These are phyloP conservation scores for Fusarium pseudograminearum DNA, from an alignment of 2,329 filamentous ascomycete species.

Conservation along the genomic window DNA sequence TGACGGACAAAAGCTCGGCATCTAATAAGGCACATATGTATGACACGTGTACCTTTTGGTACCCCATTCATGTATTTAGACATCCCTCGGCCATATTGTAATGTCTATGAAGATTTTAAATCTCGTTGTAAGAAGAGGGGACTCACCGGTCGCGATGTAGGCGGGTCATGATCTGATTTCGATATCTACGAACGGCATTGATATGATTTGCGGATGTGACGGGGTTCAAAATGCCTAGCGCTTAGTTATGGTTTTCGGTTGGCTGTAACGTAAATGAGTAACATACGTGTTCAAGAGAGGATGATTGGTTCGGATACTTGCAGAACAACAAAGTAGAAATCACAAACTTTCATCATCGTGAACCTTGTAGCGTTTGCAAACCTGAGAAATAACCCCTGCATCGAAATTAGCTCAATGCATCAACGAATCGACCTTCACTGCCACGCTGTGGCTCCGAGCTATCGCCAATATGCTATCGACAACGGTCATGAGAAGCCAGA, in stretches of 20 bases:
- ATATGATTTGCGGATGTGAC: background rate
- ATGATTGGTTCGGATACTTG: background rate
- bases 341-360: background rate
- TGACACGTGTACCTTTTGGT: background rate
- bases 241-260: background rate
- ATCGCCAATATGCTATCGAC: slow-evolving; percentile 5
- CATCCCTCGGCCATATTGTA: background rate
- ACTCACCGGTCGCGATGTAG: background rate
- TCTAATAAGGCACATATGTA: background rate
- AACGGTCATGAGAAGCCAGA: slow-evolving; percentile 5
- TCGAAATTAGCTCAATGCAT: background rate
- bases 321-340: background rate
- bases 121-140: background rate
- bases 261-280: background rate
- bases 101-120: background rate
- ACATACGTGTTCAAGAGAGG: background rate
- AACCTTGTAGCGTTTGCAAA: background rate
- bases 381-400: background rate
- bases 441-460: slow-evolving; percentile 2
- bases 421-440: slow-evolving; percentile 5
- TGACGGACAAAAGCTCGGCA: background rate
- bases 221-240: background rate
- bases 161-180: background rate
- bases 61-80: background rate
- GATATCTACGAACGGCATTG: background rate